Base-by-base conservation (phyloP, 202 grass and related monocot species). In the Bolboschoenoplectus hybrid region DNA sequence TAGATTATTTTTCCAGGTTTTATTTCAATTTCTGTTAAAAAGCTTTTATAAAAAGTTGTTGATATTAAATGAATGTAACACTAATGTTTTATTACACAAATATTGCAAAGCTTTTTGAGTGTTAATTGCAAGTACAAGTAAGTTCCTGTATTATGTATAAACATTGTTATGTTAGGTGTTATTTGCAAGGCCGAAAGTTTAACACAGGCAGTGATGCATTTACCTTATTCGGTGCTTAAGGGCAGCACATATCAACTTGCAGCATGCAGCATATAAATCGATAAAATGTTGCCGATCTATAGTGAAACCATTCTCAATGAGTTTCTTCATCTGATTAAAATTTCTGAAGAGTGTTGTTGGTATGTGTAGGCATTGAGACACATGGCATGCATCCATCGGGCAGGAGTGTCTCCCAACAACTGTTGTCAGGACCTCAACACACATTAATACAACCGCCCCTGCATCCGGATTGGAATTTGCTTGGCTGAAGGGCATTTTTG, bases 241-340 rank as follows among this genome's bases (percentile, higher is more conserved):
- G 65, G 83, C 87, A 62, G 90, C 85, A 52, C 89, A 95, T 85
- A 98, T 76, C 63, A 98, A 90, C 84, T 95, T 98, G 85, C 96
- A 98, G 86, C 96, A 98, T 92, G 93, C 89, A 87, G 90, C 88
- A 89, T 94, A 98, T 45, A 98, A 82, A 87, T 98, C 90, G 81
- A 95, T 73, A 17, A 88, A 94, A 89, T 91, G 92, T 58, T 89
- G 90, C 63, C 89, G 89, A 81, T 98, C 89, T 52, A 98, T 43
- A 52, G 86, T 68, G 82, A 82, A 93, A 83, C 90, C 86, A 82
- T 82, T 67, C 50, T 72, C 84, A 78, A 80, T 47, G 57, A 20
- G 71, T 63, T 58, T 41, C 85, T 82, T 70, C 67, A 60, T 84
- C 40, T 65, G 66, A 89, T 85, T 88, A 81, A 98, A 98, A 72